Percentiles rank a stretch among this genome's conserved stretches.
phyloP scores from a whole-genome alignment of 2,329 filamentous ascomycete genomes.

The Aspergillus piperis region DNA sequence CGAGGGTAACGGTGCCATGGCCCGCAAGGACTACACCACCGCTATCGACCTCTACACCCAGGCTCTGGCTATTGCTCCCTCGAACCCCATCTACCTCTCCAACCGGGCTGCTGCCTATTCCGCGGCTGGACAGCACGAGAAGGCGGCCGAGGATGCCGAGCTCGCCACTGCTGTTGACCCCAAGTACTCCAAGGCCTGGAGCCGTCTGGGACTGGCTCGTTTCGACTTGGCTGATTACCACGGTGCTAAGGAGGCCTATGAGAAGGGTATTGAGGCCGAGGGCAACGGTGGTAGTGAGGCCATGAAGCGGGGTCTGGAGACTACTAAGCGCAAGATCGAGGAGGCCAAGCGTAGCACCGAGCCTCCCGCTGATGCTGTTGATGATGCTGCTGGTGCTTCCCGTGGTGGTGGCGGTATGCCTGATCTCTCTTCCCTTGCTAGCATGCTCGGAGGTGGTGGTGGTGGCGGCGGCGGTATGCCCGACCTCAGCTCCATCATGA shows the following conservation, averaged over 20 bases:
- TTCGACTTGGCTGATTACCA: conserved; percentile 90
- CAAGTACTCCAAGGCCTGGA: conserved; percentile 97
- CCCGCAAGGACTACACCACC: conserved; percentile 79
- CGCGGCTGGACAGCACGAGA: conserved; percentile 78
- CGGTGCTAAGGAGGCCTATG: conserved; percentile 92
- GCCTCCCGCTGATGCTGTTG: conserved; percentile 54
- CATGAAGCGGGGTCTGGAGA: conserved; percentile 97
- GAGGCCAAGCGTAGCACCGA: conserved; percentile 66
- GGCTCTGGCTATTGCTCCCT: conserved; percentile 76
- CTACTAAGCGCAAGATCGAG: conserved; percentile 81
- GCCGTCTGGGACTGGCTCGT: conserved; percentile 82
- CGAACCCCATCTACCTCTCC: conserved; percentile 94
- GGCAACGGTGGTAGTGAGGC: conserved; percentile 92
- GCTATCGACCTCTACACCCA: conserved; percentile 88
- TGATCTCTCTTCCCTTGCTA: conserved; percentile 68
- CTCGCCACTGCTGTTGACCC: conserved; percentile 85
- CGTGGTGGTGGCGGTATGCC: conserved; percentile 63
- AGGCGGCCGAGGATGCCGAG: conserved; percentile 84
- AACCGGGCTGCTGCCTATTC: conserved; percentile 95
- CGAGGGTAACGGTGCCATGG: conserved; percentile 92
- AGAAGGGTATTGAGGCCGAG: conserved; percentile 88
- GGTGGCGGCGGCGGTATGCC: conserved; percentile 72
- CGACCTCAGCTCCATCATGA: conserved; percentile 84
- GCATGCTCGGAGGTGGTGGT: conserved; percentile 67
- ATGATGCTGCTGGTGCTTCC: conserved; percentile 50